These are phyloP conservation scores for Hypoxylon sp. DNA, from an alignment of 2,329 filamentous ascomycete genomes.

Conservation along the genomic window DNA sequence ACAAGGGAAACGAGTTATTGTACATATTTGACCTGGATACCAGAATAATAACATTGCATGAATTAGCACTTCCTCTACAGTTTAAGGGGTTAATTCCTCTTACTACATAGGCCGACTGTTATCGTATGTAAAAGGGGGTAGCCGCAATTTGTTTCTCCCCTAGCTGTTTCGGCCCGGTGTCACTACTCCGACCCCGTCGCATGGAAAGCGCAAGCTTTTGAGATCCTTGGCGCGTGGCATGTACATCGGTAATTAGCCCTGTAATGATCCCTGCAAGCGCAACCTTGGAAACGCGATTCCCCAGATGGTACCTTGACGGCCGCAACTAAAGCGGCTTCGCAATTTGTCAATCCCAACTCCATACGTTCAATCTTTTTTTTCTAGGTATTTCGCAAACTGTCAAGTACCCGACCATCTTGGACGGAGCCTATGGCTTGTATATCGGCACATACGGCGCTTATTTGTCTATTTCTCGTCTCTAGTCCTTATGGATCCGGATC, in stretches of 20 bases:
- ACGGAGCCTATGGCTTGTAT: constrained; percentile 31
- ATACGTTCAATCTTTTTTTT: constrained; percentile 15
- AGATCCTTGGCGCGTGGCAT: too few relatives aligned
- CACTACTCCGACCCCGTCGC: constrained; percentile 15
- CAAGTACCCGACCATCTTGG: not conserved
- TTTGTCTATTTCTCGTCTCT: constrained; percentile 12
- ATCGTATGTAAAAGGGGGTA: not conserved
- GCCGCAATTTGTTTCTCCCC: not conserved
- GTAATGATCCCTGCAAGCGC: constrained; percentile 40
- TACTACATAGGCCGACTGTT: not conserved
- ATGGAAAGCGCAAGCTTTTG: too few relatives aligned
- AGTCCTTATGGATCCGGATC: constrained; percentile 26
- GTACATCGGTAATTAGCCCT: constrained; percentile 34
- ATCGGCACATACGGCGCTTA: constrained; percentile 10
- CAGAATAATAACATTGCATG: constrained; percentile 28
- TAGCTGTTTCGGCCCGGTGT: constrained; percentile 14
- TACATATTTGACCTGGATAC: constrained; percentile 29
- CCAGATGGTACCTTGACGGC: constrained; percentile 38
- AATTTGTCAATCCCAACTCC: constrained; percentile 30
- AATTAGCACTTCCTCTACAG: not conserved
- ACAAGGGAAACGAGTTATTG: constrained; percentile 24
- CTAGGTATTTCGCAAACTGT: constrained; percentile 12
- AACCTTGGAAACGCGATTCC: constrained; percentile 38
- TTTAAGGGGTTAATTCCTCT: not conserved
- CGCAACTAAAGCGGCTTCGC: constrained; percentile 11